Evolutionary conservation across 768 basidiomycete genomes (phyloP).

Genomic region (Leucosporidium scottii): DNA sequence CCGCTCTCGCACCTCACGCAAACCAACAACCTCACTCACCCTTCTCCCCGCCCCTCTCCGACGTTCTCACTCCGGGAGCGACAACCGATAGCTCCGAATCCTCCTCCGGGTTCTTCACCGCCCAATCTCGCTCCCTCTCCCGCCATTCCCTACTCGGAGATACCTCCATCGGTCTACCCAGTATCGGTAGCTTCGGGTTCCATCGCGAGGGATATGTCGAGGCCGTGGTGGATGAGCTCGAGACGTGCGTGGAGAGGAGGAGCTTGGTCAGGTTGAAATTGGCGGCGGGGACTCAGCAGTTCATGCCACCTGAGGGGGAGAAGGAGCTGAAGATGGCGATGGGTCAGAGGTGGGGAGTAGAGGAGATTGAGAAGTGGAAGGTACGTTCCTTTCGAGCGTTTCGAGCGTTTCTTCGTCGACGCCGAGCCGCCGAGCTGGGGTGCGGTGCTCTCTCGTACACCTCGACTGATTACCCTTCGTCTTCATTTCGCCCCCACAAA

Average conservation of each 20-base stretch:
- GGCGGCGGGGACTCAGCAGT: conserved; percentile 14
- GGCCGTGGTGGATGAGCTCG: conserved; percentile 20
- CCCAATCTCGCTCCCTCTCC: too few relatives aligned
- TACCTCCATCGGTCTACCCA: conserved; percentile 3
- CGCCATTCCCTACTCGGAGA: too few relatives aligned
- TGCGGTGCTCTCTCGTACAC: too few relatives aligned
- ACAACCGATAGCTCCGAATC: too few relatives aligned
- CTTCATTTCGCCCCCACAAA: neutral
- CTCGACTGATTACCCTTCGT: too few relatives aligned
- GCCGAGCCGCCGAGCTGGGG: too few relatives aligned
- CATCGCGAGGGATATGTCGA: conserved; percentile 1
- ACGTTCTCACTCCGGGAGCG: too few relatives aligned
- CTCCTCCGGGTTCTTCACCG: too few relatives aligned
- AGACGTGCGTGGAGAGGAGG: conserved; percentile 2
- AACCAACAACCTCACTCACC: too few relatives aligned
- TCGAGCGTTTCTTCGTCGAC: too few relatives aligned
- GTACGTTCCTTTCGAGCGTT: neutral
- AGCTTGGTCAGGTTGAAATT: conserved; percentile 14
- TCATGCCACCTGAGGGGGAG: neutral
- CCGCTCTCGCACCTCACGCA: too few relatives aligned
- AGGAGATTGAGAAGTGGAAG: conserved; percentile 11
- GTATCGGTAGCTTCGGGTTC: conserved; percentile 4
- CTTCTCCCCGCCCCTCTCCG: too few relatives aligned
- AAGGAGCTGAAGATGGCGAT: neutral
- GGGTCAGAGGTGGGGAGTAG: neutral